Evolutionary conservation across 1,284 basidiomycete genomes (phyloP).

Genomic region (Ceraceosorus bombacis): DNA sequence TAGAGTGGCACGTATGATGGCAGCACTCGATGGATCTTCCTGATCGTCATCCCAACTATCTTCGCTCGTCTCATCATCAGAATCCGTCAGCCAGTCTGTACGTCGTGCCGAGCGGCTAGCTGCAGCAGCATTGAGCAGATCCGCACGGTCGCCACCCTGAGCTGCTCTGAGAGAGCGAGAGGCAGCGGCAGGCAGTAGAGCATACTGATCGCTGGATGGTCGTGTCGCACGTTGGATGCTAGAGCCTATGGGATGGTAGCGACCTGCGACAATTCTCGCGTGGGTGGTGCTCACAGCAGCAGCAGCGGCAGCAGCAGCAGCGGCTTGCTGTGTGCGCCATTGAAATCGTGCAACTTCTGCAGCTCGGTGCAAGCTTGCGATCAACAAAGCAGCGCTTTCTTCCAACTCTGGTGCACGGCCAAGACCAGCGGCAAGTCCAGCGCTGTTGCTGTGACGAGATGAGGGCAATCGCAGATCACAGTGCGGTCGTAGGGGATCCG

Average conservation of each 20-base stretch:
- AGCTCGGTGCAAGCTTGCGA: constrained; percentile 11
- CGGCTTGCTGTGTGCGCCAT: constrained; percentile 4
- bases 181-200: neutral
- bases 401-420: neutral
- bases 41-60: neutral
- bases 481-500: neutral
- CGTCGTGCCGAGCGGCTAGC: no score
- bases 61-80: neutral
- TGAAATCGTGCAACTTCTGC: constrained; percentile 8
- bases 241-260: neutral
- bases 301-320: neutral
- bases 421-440: neutral
- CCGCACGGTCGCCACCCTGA: neutral
- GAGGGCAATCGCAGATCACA: neutral
- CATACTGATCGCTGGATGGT: neutral
- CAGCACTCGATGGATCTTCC: neutral
- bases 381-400: constrained; percentile 1
- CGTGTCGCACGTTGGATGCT: neutral
- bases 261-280: neutral
- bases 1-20: neutral
- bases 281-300: neutral
- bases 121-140: no score
- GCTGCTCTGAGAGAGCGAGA: neutral
- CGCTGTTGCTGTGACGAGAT: no score
- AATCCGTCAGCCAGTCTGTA: neutral